Base-by-base conservation (phyloP, 1,284 basidiomycete species). In the Peniophora sp. region DNA sequence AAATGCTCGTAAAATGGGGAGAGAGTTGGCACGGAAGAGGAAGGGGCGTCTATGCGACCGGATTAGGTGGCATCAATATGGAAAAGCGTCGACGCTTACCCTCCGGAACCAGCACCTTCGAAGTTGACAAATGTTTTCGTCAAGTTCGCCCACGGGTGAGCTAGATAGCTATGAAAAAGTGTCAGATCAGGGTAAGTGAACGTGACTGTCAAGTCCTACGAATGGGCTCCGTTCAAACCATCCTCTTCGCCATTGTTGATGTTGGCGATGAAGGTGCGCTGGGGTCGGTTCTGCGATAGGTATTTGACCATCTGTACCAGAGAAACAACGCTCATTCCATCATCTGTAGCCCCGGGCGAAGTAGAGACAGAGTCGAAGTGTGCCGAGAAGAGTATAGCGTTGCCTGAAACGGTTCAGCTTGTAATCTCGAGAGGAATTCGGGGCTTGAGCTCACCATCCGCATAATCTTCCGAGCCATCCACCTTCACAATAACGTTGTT, bases 191-290 rank as follows among this genome's bases (percentile, higher is more conserved):
- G 12, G 20, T 23, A 45, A 9, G 19, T 35, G 10, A 6, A 24
- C 2, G 46, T 12, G 23, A 19, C 6, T 20, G 32, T 43, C 12
- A 45, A 23, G 25, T 69, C 78, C 59, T 66, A 87, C 74, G 73
- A 72, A 60, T 79, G 77, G 12, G 85, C 84, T 19, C 89, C 89
- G 56, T 83, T 74, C 56, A 90, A 62, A 34, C 81, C 77, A 61
- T 88, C 80, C 58, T 91, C 88, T 62, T 91, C 89, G 1, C 83
- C 88, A 54, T 91, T 89, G 63, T 91, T 91, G 62, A 89, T 77
- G 59, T 90, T 87, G 68, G 90, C 87, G 2, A 91, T 65, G 3
- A 83, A 81, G 0, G 84, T 86, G 38, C 79, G 70, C 39, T 68
- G 68, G 1, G 78, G 78, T 16, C 74, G 72, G 45, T 78, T 67